Conservation (phyloP, 2,329 filamentous ascomycete genomes). For the Aspergillus sp. region DNA sequence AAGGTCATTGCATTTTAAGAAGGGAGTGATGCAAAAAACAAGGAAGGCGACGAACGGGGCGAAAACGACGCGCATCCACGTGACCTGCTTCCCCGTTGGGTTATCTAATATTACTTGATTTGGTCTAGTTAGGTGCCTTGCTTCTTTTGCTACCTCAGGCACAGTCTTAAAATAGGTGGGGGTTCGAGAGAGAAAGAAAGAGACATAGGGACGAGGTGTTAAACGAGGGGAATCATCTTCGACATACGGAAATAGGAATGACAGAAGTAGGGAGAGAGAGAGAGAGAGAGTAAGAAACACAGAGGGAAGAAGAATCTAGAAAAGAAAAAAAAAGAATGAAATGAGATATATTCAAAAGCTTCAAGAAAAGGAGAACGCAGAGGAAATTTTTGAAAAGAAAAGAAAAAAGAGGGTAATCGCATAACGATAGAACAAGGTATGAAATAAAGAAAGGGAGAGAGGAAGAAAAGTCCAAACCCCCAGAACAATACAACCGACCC, state of each 20-base stretch:
- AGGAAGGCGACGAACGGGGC: background rate
- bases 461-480: background rate
- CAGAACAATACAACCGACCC: background rate
- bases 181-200: no score
- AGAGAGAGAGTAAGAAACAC: background rate
- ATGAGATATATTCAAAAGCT: conserved; percentile 1
- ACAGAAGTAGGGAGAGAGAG: background rate
- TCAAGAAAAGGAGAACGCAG: background rate
- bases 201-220: background rate
- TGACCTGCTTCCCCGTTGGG: conserved; percentile 1
- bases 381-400: background rate
- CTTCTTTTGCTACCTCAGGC: background rate
- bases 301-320: background rate
- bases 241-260: background rate
- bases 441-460: background rate
- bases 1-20: background rate
- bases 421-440: background rate
- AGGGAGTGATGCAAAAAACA: background rate
- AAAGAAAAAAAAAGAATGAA: background rate
- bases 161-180: background rate
- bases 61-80: conserved; percentile 21
- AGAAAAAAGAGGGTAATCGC: background rate
- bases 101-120: conserved; percentile 4
- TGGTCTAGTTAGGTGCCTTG: background rate
- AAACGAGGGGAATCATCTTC: background rate